A percentile compares a stretch with the other conserved stretches of the same genome.
Conservation (phyloP, 2,329 filamentous ascomycete species). For the Cryphonectria radicalis region DNA sequence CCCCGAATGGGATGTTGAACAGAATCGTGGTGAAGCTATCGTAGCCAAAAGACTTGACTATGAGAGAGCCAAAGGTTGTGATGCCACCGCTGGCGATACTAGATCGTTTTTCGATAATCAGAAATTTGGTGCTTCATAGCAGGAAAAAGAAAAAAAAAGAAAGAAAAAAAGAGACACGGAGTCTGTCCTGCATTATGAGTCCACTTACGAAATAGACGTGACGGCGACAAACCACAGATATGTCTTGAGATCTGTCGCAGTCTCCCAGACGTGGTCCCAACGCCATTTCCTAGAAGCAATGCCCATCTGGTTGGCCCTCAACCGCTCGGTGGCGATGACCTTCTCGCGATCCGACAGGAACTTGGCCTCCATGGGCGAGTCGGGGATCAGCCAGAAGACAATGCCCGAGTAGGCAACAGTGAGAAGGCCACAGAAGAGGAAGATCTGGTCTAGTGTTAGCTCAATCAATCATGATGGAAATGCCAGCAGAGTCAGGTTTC, state of each 20-base stretch:
- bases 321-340: conserved; percentile 60
- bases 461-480: conserved; percentile 27
- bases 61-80: conserved; percentile 61
- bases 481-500: conserved; percentile 24
- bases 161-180: not conserved
- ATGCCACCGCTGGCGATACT: conserved; percentile 60
- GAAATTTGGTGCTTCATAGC: conserved; percentile 19
- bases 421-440: conserved; percentile 53
- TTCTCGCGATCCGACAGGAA: conserved; percentile 62
- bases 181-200: not conserved
- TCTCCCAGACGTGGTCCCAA: conserved; percentile 48
- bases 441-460: conserved; percentile 38
- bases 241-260: conserved; percentile 45
- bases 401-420: conserved; percentile 55
- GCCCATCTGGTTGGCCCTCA: conserved; percentile 55
- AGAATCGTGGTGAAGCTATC: conserved; percentile 59
- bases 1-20: conserved; percentile 65
- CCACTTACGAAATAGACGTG: conserved; percentile 55
- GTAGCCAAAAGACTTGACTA: conserved; percentile 62
- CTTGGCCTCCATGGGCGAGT: conserved; percentile 63
- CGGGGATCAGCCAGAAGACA: conserved; percentile 64
- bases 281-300: conserved; percentile 45
- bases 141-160: not conserved
- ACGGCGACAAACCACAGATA: conserved; percentile 50
- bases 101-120: not conserved